Percentiles rank a stretch among this genome's conserved stretches.
These are phyloP conservation scores for Debaryomyces tyrocola DNA, from an alignment of 805 yeast genomes.

Conservation along the genomic window DNA sequence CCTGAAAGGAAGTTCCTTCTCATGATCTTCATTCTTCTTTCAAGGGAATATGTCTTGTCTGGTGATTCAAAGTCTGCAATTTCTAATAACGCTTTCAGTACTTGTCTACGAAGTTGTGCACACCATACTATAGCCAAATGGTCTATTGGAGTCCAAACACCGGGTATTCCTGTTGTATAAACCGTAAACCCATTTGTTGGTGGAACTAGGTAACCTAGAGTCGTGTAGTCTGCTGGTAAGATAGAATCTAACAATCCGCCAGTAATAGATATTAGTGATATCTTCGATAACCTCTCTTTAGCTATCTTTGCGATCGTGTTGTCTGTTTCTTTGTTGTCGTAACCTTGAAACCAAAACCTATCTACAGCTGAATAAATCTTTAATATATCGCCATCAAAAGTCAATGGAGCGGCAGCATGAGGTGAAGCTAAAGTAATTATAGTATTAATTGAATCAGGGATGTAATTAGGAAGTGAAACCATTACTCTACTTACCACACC, in stretches of 20 bases:
- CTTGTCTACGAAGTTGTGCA: constrained; percentile 68
- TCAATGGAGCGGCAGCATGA: constrained; percentile 87
- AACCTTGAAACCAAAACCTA: constrained; percentile 76
- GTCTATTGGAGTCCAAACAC: constrained; percentile 92
- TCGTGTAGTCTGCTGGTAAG: constrained; percentile 88
- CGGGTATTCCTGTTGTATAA: constrained; percentile 82
- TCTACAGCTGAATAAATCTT: constrained; percentile 73
- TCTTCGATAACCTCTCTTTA: constrained; percentile 47
- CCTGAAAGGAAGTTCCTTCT: constrained; percentile 51
- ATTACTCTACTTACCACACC: constrained; percentile 90
- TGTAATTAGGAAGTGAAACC: constrained; percentile 76
- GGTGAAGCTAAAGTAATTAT: constrained; percentile 88
- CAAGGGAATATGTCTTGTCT: constrained; percentile 51
- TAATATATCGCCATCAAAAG: constrained; percentile 87
- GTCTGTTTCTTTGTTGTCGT: constrained; percentile 19
- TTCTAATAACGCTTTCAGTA: constrained; percentile 61
- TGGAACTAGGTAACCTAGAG: constrained; percentile 71
- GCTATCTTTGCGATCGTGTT: constrained; percentile 34
- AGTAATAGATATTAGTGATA: constrained; percentile 79
- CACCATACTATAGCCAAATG: constrained; percentile 98
- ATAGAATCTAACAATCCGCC: constrained; percentile 82
- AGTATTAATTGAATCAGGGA: constrained; percentile 71
- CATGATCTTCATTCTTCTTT: constrained; percentile 59
- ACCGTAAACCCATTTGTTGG: constrained; percentile 76
- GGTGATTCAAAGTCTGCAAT: constrained; percentile 52